Evolutionary conservation across 768 basidiomycete species (phyloP), one percentile per base, ranked within the genome.

Genomic region (Suillus lakei): DNA sequence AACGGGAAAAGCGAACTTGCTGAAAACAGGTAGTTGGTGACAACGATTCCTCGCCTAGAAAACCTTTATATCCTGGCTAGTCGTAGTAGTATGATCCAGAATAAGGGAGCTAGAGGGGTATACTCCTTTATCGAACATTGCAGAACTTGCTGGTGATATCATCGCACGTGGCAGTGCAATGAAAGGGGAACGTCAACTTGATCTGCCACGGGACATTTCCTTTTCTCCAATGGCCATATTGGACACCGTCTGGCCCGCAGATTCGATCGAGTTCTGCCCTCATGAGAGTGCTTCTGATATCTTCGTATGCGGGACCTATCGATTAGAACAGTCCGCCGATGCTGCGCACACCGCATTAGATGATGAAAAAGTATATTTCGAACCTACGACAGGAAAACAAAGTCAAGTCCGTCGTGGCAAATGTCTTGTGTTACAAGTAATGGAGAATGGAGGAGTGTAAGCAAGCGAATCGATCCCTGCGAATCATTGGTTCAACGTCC

Each of bases 261-360:
- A 98, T 76, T 88, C 91, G 13, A 84, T 95, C 62, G 98, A 99
- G 71, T 98, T 96, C 74, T 96, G 93, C 69, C 96, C 96, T 5
- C 85, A 85, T 63, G 81, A 83, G 15, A 79, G 80, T 30, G 82
- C 81, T 58, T 78, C 82, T 3, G 79, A 90, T 68, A 77, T 98
- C 32, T 84, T 98, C 65, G 91, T 90, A 2, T 95, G 94, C 70
- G 97, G 97, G 26, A 98, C 97, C 0, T 99, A 99, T 79, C 89
- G 93, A 69, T 84, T 99, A 26, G 81, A 89, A 50, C 75, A 85
- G 63, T 65, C 79, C 64, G 67, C 70, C 65, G 44, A 64, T 61
- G 28, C 70, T 34, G 51, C 48, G 8, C 28, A 18, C 18, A 36
- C 64, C 9, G 13, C 39, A 30, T 15, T 23, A 3, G 64, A 67